These are phyloP conservation scores for Mycosphaerella sp. DNA, from an alignment of 2,329 filamentous ascomycete genomes.

Conservation along the genomic window DNA sequence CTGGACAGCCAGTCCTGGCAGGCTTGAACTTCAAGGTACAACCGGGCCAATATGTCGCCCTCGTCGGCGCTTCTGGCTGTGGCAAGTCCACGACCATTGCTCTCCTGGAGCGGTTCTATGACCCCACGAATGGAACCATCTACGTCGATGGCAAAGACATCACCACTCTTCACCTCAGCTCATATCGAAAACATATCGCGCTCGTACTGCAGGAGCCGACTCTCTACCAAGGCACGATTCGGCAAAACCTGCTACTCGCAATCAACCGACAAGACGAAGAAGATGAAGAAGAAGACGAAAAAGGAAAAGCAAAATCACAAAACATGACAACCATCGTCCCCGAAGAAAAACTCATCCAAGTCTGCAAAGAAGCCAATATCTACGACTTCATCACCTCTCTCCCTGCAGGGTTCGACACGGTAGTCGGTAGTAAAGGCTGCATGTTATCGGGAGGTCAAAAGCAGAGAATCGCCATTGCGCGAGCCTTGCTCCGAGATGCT, in stretches of 20 bases:
- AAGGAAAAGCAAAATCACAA: constrained; percentile 32
- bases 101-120: constrained; percentile 44
- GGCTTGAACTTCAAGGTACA: constrained; percentile 21
- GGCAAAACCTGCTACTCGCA: constrained; percentile 34
- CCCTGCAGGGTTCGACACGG: constrained; percentile 46
- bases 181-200: constrained; percentile 39
- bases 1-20: constrained; percentile 53
- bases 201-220: constrained; percentile 45
- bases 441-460: constrained; percentile 50
- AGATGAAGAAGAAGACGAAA: constrained; percentile 9
- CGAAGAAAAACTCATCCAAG: constrained; percentile 41
- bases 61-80: constrained; percentile 45
- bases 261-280: constrained; percentile 35
- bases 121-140: constrained; percentile 37
- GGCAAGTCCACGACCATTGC: constrained; percentile 45
- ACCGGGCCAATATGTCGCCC: constrained; percentile 40
- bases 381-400: constrained; percentile 48
- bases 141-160: constrained; percentile 53
- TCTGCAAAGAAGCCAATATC: constrained; percentile 47
- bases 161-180: constrained; percentile 32
- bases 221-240: constrained; percentile 41
- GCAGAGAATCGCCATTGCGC: constrained; percentile 50
- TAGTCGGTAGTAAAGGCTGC: constrained; percentile 44
- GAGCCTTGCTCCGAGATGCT: constrained; percentile 48
- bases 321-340: too few species aligned